A percentile compares a stretch with the other conserved stretches of the same genome.
Evolutionary conservation across 345 rosid genomes (phyloP).

Genomic region (Melaleuca alternifolia): DNA sequence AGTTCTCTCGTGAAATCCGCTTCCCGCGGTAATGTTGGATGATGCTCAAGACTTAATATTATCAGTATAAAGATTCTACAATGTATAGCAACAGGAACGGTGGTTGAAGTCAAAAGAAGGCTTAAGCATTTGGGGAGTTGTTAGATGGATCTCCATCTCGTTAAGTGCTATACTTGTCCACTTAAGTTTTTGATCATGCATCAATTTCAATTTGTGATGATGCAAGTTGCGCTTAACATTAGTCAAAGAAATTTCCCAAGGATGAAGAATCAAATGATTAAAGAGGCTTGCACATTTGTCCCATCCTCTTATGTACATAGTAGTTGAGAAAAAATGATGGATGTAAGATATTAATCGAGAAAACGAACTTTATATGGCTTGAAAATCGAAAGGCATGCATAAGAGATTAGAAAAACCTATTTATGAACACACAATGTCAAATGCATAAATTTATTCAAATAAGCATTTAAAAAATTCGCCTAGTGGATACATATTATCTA

Average conservation of each 20-base stretch:
- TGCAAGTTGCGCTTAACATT: not conserved
- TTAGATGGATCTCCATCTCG: rapidly evolving
- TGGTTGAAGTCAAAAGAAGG: not conserved
- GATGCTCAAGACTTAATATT: not conserved
- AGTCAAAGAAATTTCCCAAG: not conserved
- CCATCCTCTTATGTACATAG: not conserved
- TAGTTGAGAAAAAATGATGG: not conserved
- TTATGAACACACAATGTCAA: not conserved
- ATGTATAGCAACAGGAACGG: not conserved
- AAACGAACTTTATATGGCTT: not conserved
- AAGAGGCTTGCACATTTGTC: not conserved
- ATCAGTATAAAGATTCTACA: not conserved
- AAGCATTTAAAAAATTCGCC: not conserved
- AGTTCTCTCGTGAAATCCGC: not conserved
- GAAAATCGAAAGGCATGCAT: not conserved
- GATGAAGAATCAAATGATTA: not conserved
- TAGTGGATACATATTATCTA: not conserved
- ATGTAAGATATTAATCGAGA: too few relatives aligned
- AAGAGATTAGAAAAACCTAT: not conserved
- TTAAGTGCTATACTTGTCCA: not conserved
- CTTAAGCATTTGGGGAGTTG: rapidly evolving
- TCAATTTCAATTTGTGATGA: too few relatives aligned
- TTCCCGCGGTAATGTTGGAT: not conserved
- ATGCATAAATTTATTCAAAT: not conserved
- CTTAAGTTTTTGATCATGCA: too few relatives aligned